Base-by-base conservation (phyloP, 2,329 filamentous ascomycete genomes). In the Cyphellophora attinorum region DNA sequence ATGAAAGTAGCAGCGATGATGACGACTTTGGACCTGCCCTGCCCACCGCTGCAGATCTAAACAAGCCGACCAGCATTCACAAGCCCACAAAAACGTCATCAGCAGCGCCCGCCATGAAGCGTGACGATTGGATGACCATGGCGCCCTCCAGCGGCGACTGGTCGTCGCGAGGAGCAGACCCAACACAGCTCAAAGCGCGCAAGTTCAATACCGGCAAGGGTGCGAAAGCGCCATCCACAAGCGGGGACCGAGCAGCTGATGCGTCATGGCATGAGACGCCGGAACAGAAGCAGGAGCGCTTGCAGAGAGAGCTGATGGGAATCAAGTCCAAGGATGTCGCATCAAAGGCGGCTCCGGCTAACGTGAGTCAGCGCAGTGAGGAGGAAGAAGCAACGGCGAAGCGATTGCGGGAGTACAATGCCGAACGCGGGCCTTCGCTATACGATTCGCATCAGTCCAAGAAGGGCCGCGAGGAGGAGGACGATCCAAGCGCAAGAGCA, bases 261-360 rank as follows among this genome's bases (percentile, higher is more conserved):
- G 76, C 75, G 14, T 76, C 89, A 28, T 96, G 89, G 89, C 88
- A 85, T 1, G 89, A 96, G 58, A 94, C 85, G 6, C 83, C 85
- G 0, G 83, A 89, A 54, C 74, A 95, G 59, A 93, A 93, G 57
- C 75, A 83, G 38, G 79, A 81, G 57, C 72, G 85, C 25, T 61
- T 95, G 14, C 79, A 81, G 48, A 78, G 93, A 54, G 76, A 91
- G 34, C 81, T 93, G 8, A 72, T 95, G 47, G 88, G 88, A 0
- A 74, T 88, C 3, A 61, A 57, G 39, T 52, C 58, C 13, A 19
- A 35, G 15, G 14, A 32, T 29, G 16, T 29, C 5, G 23, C 49
- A 33, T 13, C 44, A 31, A 13, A 38, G 25, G 17, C 27, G 13
- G 13, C 31, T 27, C 27, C 29, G 15, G 45, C 38, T 47, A 33